A percentile compares a stretch with the other conserved stretches of the same genome.
Conservation (phyloP, 164 flowering plant species). For the Annona cherimola region DNA sequence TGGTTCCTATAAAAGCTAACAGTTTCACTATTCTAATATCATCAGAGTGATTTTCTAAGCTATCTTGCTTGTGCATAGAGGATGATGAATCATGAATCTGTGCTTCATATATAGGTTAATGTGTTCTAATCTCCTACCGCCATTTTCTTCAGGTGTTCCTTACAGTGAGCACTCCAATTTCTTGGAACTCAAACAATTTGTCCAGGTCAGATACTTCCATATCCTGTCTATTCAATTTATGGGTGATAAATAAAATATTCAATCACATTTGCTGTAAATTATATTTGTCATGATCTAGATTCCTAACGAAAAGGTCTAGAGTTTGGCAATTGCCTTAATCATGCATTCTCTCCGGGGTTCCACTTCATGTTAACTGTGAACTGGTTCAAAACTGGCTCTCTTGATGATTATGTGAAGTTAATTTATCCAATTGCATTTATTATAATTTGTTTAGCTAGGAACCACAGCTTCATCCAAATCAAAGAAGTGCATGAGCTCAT, state of each 20-base stretch:
- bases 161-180: constrained; percentile 86
- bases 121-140: background rate
- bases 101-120: background rate
- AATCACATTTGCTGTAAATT: too few species aligned
- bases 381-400: too few species aligned
- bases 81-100: background rate
- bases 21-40: background rate
- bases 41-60: background rate
- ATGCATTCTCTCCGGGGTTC: too few species aligned
- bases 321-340: background rate
- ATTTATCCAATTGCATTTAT: too few species aligned
- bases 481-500: too few species aligned
- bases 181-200: constrained; percentile 59
- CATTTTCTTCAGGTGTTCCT: constrained; percentile 50
- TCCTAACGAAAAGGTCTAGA: too few species aligned
- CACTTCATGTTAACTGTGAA: too few species aligned
- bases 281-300: too few species aligned
- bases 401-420: too few species aligned
- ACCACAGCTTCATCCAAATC: too few species aligned
- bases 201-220: constrained; percentile 37
- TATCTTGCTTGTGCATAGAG: background rate
- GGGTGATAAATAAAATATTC: too few species aligned
- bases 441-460: too few species aligned
- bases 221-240: background rate
- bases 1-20: background rate